Percentiles rank a stretch among this genome's conserved stretches.
These are phyloP conservation scores for Fonsecaea pedrosoi DNA, from an alignment of 2,329 filamentous ascomycete species.

Conservation along the genomic window DNA sequence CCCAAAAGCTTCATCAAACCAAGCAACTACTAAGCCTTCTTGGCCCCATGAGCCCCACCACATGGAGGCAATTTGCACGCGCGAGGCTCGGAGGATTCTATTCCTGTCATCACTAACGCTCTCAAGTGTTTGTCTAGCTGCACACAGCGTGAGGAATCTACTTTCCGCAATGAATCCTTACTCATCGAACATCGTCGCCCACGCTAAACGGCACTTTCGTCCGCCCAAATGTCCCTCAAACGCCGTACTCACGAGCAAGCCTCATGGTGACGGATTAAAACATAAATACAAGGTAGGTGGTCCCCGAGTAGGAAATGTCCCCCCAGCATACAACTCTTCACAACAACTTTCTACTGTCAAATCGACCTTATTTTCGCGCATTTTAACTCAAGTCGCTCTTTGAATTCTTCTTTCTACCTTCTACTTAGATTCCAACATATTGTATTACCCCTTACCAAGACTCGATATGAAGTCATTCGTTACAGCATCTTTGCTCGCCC, in stretches of 20 bases:
- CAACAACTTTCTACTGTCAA: neutral
- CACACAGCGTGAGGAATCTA: neutral
- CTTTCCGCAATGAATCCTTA: neutral
- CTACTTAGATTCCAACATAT: neutral
- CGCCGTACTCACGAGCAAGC: neutral
- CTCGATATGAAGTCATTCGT: constrained; percentile 26
- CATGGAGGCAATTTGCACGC: neutral
- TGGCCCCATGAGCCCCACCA: neutral
- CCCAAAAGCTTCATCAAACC: constrained; percentile 1
- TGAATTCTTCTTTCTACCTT: neutral
- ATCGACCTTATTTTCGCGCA: neutral
- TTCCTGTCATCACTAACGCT: constrained; percentile 6
- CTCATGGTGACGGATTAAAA: neutral
- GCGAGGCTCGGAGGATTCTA: neutral
- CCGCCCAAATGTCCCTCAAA: neutral
- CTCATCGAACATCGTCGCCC: neutral
- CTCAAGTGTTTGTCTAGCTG: neutral
- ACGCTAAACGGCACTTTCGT: neutral
- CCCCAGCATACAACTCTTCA: neutral
- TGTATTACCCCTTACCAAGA: neutral
- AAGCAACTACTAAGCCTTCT: constrained; percentile 7
- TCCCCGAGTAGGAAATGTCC: neutral
- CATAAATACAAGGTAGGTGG: neutral
- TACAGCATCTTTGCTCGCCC: constrained; percentile 24
- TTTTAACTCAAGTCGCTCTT: neutral